Conservation (phyloP, 805 yeast species). For the Kluyveromyces starmeri region DNA sequence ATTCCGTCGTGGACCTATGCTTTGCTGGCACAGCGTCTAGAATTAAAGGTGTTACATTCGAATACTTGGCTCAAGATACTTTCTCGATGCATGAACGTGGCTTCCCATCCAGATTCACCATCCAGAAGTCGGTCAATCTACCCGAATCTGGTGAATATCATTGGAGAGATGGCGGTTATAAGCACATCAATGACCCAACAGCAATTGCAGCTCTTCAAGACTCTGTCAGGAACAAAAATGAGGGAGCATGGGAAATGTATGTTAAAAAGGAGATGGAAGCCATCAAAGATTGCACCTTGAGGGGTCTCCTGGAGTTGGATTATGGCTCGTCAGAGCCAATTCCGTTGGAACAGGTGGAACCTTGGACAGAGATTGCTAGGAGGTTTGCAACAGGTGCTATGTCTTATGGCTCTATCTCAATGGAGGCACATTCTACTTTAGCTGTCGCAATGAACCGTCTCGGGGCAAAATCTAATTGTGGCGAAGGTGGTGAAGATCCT, state of each 20-base stretch:
- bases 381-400: conserved; percentile 99
- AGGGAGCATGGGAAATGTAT: conserved; percentile 83
- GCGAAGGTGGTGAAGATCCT: conserved; percentile 99
- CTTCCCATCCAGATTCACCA: conserved; percentile 66
- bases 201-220: conserved; percentile 95
- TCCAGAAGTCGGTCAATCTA: conserved; percentile 56
- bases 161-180: conserved; percentile 98
- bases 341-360: conserved; percentile 96
- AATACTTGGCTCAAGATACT: conserved; percentile 94
- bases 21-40: conserved; percentile 97
- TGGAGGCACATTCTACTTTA: conserved; percentile 96
- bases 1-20: conserved; percentile 89
- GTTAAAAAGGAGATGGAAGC: conserved; percentile 87
- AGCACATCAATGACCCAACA: conserved; percentile 88
- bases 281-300: conserved; percentile 81
- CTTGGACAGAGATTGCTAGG: conserved; percentile 98
- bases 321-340: conserved; percentile 61
- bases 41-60: conserved; percentile 91
- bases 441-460: conserved; percentile 98
- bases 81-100: conserved; percentile 90
- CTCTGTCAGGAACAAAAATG: conserved; percentile 96
- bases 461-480: conserved; percentile 96
- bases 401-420: conserved; percentile 97
- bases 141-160: conserved; percentile 97
- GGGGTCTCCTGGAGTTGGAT: conserved; percentile 92